Conservation (phyloP, 192 early-diverging fungal genomes). For the Rhizophagus clarus region DNA sequence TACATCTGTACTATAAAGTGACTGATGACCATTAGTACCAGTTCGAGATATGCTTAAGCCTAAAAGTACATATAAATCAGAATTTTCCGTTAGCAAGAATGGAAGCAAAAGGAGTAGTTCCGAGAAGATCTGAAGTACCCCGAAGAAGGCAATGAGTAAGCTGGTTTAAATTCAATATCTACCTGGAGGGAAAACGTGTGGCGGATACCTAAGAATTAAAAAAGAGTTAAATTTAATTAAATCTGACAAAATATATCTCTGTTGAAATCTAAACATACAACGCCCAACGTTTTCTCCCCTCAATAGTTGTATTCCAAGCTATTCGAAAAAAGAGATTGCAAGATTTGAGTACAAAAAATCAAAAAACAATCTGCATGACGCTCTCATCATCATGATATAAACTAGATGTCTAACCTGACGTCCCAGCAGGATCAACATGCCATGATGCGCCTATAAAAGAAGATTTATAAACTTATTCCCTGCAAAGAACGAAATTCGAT, state of each 20-base stretch:
- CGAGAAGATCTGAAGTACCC: too few relatives aligned
- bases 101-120: not conserved
- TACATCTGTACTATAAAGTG: not conserved
- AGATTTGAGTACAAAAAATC: not conserved
- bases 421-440: constrained; percentile 49
- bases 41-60: not conserved
- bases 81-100: not conserved
- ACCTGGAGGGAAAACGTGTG: constrained; percentile 41
- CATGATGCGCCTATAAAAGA: constrained; percentile 41
- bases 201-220: constrained; percentile 39
- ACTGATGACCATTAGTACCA: not conserved
- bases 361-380: not conserved
- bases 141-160: too few relatives aligned
- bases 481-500: not conserved
- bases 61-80: not conserved
- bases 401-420: constrained; percentile 34
- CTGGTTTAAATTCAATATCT: not conserved
- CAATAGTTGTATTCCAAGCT: constrained; percentile 52
- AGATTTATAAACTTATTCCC: not conserved
- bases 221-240: not conserved
- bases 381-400: not conserved
- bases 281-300: constrained; percentile 54
- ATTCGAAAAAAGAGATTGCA: not conserved
- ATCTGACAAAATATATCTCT: not conserved
- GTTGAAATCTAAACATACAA: constrained; percentile 38